Evolutionary conservation across 192 early-diverging fungal species (phyloP).

Genomic region (Umbelopsis ramanniana): DNA sequence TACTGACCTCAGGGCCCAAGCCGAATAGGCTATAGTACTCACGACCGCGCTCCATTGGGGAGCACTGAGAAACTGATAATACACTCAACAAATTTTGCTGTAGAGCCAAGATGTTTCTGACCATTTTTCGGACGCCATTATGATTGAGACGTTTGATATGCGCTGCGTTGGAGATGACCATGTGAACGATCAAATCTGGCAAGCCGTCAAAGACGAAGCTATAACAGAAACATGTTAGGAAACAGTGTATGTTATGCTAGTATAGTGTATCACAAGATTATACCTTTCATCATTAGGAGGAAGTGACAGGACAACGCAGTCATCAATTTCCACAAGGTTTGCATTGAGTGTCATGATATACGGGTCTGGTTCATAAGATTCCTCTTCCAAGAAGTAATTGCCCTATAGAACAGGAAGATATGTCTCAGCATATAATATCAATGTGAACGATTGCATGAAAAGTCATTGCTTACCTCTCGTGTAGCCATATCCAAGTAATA

Average conservation of each 20-base stretch:
- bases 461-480: constrained; percentile 65
- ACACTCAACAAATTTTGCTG: constrained; percentile 91
- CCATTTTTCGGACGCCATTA: constrained; percentile 76
- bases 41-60: constrained; percentile 69
- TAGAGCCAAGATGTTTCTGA: constrained; percentile 81
- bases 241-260: neutral
- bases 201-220: constrained; percentile 88
- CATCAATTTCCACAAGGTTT: constrained; percentile 79
- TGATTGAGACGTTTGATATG: constrained; percentile 71
- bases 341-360: constrained; percentile 84
- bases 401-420: constrained; percentile 59
- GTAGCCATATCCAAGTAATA: constrained; percentile 89
- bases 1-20: constrained; percentile 53
- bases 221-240: neutral
- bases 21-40: constrained; percentile 79
- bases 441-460: neutral
- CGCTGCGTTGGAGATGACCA: constrained; percentile 67
- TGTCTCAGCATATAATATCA: neutral
- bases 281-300: constrained; percentile 67
- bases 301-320: constrained; percentile 65
- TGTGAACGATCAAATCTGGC: constrained; percentile 71
- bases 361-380: constrained; percentile 82
- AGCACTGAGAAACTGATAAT: constrained; percentile 60
- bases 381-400: constrained; percentile 77
- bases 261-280: neutral